Evolutionary conservation across 768 basidiomycete species (phyloP), one percentile per base, ranked within the genome.

Genomic region (Russula ochroleuca): DNA sequence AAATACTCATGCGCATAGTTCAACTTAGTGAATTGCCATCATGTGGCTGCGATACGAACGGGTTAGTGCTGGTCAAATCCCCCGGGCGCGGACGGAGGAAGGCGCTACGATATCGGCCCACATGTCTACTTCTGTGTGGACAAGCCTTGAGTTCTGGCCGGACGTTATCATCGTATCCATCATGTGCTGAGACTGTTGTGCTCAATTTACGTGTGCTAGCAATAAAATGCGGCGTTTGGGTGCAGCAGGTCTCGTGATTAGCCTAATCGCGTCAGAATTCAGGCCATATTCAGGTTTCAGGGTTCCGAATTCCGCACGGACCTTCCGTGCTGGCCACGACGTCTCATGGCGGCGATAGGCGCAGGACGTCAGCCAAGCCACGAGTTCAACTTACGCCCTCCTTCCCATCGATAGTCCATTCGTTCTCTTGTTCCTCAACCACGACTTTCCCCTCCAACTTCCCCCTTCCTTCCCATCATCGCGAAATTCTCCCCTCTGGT

Each of bases 381-480:
- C 61, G 54, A 49, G 54, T 38, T 37, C 13, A 28, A 14, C 3
- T 50, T 41, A 38, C 33, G 31, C 50, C n/a, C 21, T 25, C 23
- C 5, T 33, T 45, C 41, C 41, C 51, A 61, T 38, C 45, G 50
- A 62, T 59, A 60, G 11, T 52, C 25, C 1, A 52, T 21, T 37
- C 37, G 31, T 38, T 9, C n/a, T 48, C 38, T 57, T 49, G 9
- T 3, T 49, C 33, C 8, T 0, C 62, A 14, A 43, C 58, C 23
- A 49, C 67, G 58, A 61, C 40, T 2, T 19, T 33, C 47, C 2
- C 50, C 49, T 49, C 6, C 38, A 3, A 28, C 43, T 15, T 17
- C 9, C 31, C 37, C 6, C 28, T 21, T n/a, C 15, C 35, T 2
- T 5, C 15, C 9, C 35, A 17, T 49, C 21, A 8, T 17, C 41